Percentiles rank a stretch among this genome's conserved stretches.
Evolutionary conservation across 2,329 filamentous ascomycete genomes (phyloP).

Genomic region (Fusarium continuum): DNA sequence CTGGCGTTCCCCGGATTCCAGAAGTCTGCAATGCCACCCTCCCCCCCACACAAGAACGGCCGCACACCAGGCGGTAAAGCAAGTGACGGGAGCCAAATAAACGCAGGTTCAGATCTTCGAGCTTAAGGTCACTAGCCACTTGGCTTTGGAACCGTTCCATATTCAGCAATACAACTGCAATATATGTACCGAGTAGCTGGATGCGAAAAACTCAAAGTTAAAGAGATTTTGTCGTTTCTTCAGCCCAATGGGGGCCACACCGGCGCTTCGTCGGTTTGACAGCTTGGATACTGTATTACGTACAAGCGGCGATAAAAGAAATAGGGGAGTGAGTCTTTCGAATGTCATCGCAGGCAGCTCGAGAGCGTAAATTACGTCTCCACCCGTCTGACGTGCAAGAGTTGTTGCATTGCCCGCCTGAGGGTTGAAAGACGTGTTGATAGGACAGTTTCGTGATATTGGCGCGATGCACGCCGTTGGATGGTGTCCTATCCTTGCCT

Average conservation of each 20-base stretch:
- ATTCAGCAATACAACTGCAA: constrained; percentile 21
- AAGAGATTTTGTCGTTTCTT: constrained; percentile 18
- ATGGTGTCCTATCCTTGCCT: constrained; percentile 4
- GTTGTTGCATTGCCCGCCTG: neutral
- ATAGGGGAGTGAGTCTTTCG: constrained; percentile 16
- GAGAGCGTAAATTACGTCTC: constrained; percentile 10
- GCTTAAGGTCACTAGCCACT: constrained; percentile 30
- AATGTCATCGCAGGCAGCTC: constrained; percentile 22
- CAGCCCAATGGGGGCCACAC: neutral
- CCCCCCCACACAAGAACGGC: constrained; percentile 17
- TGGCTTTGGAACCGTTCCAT: constrained; percentile 23
- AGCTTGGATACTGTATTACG: constrained; percentile 27
- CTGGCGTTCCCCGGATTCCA: constrained; percentile 34
- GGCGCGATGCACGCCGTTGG: constrained; percentile 5
- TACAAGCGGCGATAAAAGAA: constrained; percentile 21
- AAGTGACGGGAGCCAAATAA: constrained; percentile 30
- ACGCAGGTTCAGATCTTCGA: constrained; percentile 31
- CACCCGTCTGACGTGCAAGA: constrained; percentile 8
- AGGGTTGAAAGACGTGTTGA: neutral
- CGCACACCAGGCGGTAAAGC: constrained; percentile 29
- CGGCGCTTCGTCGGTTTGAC: constrained; percentile 29
- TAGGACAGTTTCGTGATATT: constrained; percentile 5
- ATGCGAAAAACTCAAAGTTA: constrained; percentile 13
- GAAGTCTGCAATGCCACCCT: constrained; percentile 38
- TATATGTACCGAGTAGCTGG: neutral